Base-by-base conservation (phyloP, 805 yeast species). In the Vanderwaltozyma verrucispora region DNA sequence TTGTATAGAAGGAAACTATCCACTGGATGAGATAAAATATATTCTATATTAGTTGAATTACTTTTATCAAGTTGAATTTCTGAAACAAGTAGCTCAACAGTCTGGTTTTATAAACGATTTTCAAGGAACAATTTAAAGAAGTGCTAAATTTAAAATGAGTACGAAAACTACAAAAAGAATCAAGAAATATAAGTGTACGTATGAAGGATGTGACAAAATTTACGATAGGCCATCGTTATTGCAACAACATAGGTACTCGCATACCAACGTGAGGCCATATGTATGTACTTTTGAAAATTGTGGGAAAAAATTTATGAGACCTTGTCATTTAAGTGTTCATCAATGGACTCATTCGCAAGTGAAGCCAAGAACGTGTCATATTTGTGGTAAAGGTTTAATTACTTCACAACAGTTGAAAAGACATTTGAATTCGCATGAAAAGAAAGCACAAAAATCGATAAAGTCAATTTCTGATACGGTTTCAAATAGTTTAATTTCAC, bases 301-400 rank as follows among this genome's bases (percentile, higher is more conserved):
- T 60, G 68, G 64, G 2, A 77, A 78, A 43, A 56, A 75, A 26
- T 85, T 85, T 53, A 69, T 77, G 27, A 68, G 95, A 45, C 78
- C 78, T 40, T 88, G 87, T 46, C 94, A 87, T 61, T 65, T 87
- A 37, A 70, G 77, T 37, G 85, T 92, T 13, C 96, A 87, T 55
- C 51, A 68, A 40, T 65, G 84, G 49, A 81, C 88, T 15, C 95
- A 85, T 51, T 50, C 64, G 6, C 62, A 62, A 14, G 65, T 60
- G 7, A 77, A 75, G 46, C 83, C 83, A 0, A 64, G 62, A 44
- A 72, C 68, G 28, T 78, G 85, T 49, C 51, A 64, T 0, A 46
- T 68, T 0, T 78, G 85, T 49, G 71, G 70, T 5, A 77, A 76
- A 52, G 79, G 83, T 1, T 77, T 76, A 33, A 73, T 72, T 42